Base-by-base conservation (phyloP, 495 filamentous ascomycete genomes). In the Penicillium pulvis region DNA sequence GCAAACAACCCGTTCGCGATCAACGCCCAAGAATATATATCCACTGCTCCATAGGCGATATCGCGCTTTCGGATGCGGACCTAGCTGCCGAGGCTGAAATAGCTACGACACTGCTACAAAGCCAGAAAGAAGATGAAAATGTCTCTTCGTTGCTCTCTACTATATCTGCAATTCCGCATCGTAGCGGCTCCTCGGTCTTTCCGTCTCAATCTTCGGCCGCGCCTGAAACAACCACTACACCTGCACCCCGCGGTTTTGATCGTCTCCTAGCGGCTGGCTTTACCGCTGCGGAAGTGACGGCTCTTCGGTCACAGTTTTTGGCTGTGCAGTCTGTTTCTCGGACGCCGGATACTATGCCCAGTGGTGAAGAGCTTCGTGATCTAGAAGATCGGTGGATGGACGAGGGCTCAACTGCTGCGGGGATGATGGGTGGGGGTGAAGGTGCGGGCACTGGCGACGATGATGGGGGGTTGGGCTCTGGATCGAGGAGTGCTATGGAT, bases 341-440 rank as follows among this genome's bases (percentile, higher is more conserved):
- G 56, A 94, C 92, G 9, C 90, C 89, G 8, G 91, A 95, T 68
- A 90, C 88, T 1, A 90, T 96, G 88, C 92, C 92, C 7, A 72
- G 81, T 61, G 67, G 81, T 55, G 58, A 87, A 23, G 80, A 81
- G 55, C 66, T 89, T 42, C 81, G 85, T 6, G 73, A 78, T 54
- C 70, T 97, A 58, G 94, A 98, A 66, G 93, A 98, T 61, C 79
- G 87, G 11, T 98, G 94, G 94, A 88, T 98, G 62, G 94, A 98
- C 57, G 86, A 85, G 62, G 87, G 87, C 55, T 78, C 78, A 41
- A 76, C 72, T 28, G 66, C 77, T 26, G 72, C 79, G 23, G 68
- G 56, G 36, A 74, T 74, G 28, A 72, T 67, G 24, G 75, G 61
- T 14, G 71, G 68, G 24, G 72, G 55, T 44, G 65, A 67, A 52